phyloP scores from a whole-genome alignment of 2,329 filamentous ascomycete species.

The Metarhizium anisopliae region DNA sequence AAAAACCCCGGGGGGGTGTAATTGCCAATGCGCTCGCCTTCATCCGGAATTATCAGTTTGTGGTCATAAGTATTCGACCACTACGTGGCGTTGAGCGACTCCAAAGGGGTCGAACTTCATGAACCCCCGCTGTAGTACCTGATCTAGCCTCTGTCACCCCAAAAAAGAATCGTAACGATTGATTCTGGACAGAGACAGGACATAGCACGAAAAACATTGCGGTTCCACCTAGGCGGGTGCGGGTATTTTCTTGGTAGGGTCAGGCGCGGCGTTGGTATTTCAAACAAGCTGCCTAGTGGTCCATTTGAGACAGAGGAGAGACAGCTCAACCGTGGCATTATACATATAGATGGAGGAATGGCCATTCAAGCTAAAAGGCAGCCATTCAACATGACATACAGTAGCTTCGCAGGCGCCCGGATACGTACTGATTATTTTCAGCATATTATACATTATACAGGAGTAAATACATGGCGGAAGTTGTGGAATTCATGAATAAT shows the following conservation, averaged over 20 bases:
- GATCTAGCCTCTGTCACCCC: neutral
- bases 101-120: too few species aligned
- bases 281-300: neutral
- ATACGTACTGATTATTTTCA: neutral
- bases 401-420: neutral
- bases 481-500: neutral
- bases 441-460: neutral
- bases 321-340: conserved; percentile 3
- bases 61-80: too few species aligned
- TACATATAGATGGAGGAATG: conserved; percentile 3
- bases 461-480: neutral
- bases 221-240: neutral
- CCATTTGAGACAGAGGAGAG: neutral
- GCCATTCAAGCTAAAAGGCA: neutral
- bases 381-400: conserved; percentile 7
- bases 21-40: neutral
- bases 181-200: neutral
- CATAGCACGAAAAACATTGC: neutral
- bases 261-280: conserved; percentile 5
- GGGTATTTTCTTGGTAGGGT: neutral
- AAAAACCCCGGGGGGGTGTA: neutral
- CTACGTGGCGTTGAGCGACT: too few species aligned
- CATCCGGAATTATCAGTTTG: neutral
- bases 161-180: neutral
- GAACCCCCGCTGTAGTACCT: too few species aligned